Base-by-base conservation (phyloP, 805 yeast genomes). In the Kurtzmaniella cleridarum region DNA sequence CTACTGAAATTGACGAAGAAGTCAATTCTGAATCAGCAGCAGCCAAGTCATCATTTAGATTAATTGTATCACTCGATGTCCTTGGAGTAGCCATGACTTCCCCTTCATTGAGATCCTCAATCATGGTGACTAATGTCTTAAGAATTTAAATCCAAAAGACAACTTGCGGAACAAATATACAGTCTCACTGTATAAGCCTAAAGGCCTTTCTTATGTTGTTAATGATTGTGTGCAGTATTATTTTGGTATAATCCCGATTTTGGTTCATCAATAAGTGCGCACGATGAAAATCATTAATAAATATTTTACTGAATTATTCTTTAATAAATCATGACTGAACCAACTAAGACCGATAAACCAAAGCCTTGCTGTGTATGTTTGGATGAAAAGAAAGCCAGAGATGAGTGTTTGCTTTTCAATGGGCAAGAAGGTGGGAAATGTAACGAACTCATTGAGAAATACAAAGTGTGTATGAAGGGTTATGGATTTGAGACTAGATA, bases 301-400 rank as follows among this genome's bases (percentile, higher is more conserved):
- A n/a, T n/a, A n/a, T n/a, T n/a, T n/a, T n/a, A n/a, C n/a, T 20
- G 24, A 20, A 20, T 8, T 8, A 20, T 20, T 20, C n/a, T n/a
- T 20, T 5, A 20, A 20, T 5, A 5, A 20, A 8, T 8, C 24
- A 20, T 20, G 24, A 20, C 24, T 8, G 24, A 20, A 8, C 24
- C 24, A 20, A 20, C 24, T 8, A 20, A 20, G 24, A 20, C 43
- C 31, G 12, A 63, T 29, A 82, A 87, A 57, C 95, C 95, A 47
- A 91, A 90, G 66, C 97, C 98, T 42, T 91, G 98, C 64, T 91
- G 98, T 57, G 98, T 91, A 16, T 93, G 98, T 62, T 76, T 81
- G 50, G 84, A 84, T 27, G 88, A 88, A 55, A 88, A 88, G 64
- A 74, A 82, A 44, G 59, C 66, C 17, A 76, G 98, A 55, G 98